Base-by-base conservation (phyloP, 371 early-diverging fungal genomes). In the Paramicrosporidium saccamoebae region DNA sequence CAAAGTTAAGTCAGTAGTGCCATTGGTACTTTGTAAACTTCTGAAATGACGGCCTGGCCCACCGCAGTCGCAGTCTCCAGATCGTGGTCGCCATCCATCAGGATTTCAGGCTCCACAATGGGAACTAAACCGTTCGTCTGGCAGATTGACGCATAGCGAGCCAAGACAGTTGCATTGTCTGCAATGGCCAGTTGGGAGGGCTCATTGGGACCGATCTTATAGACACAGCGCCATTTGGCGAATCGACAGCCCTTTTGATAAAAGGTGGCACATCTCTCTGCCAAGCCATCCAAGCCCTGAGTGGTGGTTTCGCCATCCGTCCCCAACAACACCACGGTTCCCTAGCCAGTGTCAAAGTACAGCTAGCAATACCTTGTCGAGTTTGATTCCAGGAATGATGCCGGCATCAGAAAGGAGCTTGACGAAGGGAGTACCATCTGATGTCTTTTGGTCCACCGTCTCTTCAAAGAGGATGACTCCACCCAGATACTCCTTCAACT, bases 41-140 rank as follows among this genome's bases (percentile, higher is more conserved):
- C 36, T 26, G 48, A 46, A 16, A 61, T 37, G 12, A 64, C 58
- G 14, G 35, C 26, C 19, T 42, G 40, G 19, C 50, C 44, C 4
- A 44, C 48, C 13, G 31, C 30, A 11, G 48, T 35, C 20, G 56
- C 46, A 14, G 38, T 29, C 24, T 52, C 50, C 10, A 54, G 31
- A 21, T 45, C 39, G 42, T 59, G 55, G 25, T 42, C 35, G 21
- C 64, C 64, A 27, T 58, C 55, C 48, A 56, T 55, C 14, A 58
- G 41, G 14, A 64, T 51, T 33, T 64, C 64, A 20, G 64, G 64
- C 36, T 64, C 64, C 16, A 64, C 57, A 23, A 64, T 59, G 11
- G 64, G 64, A 15, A 57, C 58, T 20, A 59, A 34, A 12, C 52
- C 44, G 36, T 54, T 44, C 9, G 33, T 27, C 33, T 58, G 63